A percentile compares a stretch with the other conserved stretches of the same genome.
phyloP scores from a whole-genome alignment of 129 eudicot species.

The Tagetes patula region DNA sequence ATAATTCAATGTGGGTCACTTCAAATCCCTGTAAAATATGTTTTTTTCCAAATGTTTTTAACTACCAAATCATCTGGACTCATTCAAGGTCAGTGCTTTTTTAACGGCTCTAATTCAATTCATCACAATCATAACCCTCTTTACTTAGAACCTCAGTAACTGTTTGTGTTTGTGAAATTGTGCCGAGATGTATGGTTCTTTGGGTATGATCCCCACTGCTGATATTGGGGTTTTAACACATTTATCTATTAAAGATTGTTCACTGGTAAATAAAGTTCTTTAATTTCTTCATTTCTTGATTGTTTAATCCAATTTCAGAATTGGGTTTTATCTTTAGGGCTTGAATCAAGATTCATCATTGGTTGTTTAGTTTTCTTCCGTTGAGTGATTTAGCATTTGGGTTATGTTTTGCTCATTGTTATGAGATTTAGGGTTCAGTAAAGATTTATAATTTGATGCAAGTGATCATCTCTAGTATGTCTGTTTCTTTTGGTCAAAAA shows the following conservation, averaged over 20 bases:
- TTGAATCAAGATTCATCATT: conserved; percentile 16
- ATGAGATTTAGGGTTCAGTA: neutral
- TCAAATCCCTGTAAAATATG: conserved; percentile 37
- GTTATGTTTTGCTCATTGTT: neutral
- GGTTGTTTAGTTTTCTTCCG: neutral
- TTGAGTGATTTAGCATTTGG: conserved; percentile 8
- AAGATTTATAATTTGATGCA: neutral
- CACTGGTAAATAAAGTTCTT: conserved; percentile 27
- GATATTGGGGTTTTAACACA: conserved; percentile 36
- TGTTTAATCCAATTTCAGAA: conserved; percentile 1
- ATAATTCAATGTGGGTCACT: conserved; percentile 35
- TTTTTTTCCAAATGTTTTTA: conserved; percentile 32
- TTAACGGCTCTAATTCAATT: conserved; percentile 39
- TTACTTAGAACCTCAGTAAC: neutral
- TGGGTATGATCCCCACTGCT: conserved; percentile 30
- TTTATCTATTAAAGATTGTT: conserved; percentile 23
- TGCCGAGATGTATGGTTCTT: conserved; percentile 44
- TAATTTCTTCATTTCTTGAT: conserved; percentile 9
- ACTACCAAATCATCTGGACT: conserved; percentile 36
- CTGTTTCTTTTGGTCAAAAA: conserved; percentile 20
- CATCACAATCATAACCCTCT: conserved; percentile 16
- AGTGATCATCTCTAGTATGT: conserved; percentile 12
- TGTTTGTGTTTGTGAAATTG: conserved; percentile 14
- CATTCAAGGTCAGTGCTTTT: conserved; percentile 35
- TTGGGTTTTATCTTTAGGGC: conserved; percentile 18